These are phyloP conservation scores for Ceratocystis colombiana DNA, from an alignment of 2,329 filamentous ascomycete genomes.

Conservation along the genomic window DNA sequence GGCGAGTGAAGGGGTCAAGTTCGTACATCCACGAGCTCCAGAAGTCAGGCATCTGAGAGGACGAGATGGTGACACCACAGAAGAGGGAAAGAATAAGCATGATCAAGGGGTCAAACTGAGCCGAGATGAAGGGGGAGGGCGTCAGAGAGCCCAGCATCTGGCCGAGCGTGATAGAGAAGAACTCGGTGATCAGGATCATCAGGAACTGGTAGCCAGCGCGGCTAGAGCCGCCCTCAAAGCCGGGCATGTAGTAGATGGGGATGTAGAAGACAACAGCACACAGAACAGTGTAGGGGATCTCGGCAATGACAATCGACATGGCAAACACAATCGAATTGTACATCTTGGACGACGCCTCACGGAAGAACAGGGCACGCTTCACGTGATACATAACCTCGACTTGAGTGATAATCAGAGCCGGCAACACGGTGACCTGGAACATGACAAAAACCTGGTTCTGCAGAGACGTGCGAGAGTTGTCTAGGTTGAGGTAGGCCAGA, in stretches of 20 bases:
- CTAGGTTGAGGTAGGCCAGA: conserved; percentile 66
- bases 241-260: conserved; percentile 75
- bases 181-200: conserved; percentile 70
- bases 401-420: conserved; percentile 71
- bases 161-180: conserved; percentile 72
- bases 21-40: conserved; percentile 75
- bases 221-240: conserved; percentile 51
- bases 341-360: conserved; percentile 75
- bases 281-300: conserved; percentile 73
- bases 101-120: conserved; percentile 70
- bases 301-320: conserved; percentile 65
- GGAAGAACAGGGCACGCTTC: conserved; percentile 71
- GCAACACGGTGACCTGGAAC: conserved; percentile 79
- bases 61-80: conserved; percentile 76
- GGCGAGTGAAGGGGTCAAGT: conserved; percentile 70
- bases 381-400: conserved; percentile 73
- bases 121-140: conserved; percentile 66
- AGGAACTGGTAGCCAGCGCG: conserved; percentile 81
- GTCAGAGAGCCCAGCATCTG: conserved; percentile 69
- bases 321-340: conserved; percentile 75
- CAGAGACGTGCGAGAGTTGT: conserved; percentile 62
- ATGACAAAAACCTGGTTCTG: conserved; percentile 84
- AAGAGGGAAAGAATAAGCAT: conserved; percentile 76
- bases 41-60: conserved; percentile 65
- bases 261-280: conserved; percentile 75